phyloP scores from a whole-genome alignment of 352 stramenopile genomes.

The Phytophthora macrochlamydospora region DNA sequence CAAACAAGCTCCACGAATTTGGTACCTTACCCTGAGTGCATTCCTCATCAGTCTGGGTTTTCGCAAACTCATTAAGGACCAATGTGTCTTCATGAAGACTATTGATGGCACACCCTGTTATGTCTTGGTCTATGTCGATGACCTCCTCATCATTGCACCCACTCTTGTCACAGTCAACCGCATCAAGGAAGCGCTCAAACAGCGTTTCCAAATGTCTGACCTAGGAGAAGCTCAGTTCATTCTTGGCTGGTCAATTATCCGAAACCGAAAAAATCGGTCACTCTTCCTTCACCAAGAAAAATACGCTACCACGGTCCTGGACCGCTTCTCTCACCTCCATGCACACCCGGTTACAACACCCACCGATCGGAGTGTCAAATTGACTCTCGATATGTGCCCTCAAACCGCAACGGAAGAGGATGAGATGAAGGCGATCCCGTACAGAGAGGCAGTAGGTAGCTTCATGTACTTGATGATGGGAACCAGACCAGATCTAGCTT shows the following conservation, averaged over 20 bases:
- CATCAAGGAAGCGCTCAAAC: conserved; percentile 15
- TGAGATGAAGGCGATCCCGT: too few species aligned
- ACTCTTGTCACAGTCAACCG: not conserved
- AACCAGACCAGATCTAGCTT: too few species aligned
- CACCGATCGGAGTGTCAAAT: not conserved
- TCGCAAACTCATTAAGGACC: conserved; percentile 19
- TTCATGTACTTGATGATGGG: too few species aligned
- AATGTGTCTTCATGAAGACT: conserved; percentile 14
- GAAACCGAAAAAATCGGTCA: conserved; percentile 7
- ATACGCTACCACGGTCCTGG: conserved; percentile 11
- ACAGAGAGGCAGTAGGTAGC: too few species aligned
- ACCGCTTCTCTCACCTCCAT: conserved; percentile 18
- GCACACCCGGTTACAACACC: conserved; percentile 9
- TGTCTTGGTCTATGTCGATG: conserved; percentile 22
- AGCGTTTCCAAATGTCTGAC: conserved; percentile 19
- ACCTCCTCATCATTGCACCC: conserved; percentile 19
- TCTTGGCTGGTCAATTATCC: conserved; percentile 18
- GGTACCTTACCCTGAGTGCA: not conserved
- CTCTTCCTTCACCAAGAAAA: conserved; percentile 7
- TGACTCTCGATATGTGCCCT: too few species aligned
- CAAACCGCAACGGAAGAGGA: too few species aligned
- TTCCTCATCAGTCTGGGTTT: conserved; percentile 14
- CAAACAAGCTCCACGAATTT: too few species aligned
- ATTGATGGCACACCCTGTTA: conserved; percentile 13
- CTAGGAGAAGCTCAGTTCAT: conserved; percentile 15